Conservation (phyloP, 2,329 filamentous ascomycete species). For the Aspergillus ochraceus region DNA sequence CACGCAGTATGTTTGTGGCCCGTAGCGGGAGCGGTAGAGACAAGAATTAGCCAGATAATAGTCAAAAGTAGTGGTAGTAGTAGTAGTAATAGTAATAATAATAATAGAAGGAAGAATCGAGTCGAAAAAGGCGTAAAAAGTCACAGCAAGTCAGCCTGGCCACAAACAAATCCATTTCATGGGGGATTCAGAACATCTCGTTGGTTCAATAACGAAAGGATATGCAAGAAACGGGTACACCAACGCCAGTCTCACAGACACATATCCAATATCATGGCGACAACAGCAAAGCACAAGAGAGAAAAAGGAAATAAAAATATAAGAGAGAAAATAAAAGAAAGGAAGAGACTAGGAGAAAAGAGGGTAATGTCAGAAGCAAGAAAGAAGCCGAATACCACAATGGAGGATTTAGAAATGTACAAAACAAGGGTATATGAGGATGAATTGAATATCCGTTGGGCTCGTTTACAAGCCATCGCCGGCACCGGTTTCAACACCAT, state of each 20-base stretch:
- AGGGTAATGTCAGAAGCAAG: conserved; percentile 17
- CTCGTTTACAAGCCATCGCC: conserved; percentile 39
- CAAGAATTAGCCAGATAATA: conserved; percentile 19
- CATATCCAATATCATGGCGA: conserved; percentile 32
- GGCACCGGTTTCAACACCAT: conserved; percentile 46
- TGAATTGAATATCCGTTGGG: conserved; percentile 33
- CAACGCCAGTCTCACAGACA: conserved; percentile 37
- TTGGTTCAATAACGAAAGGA: conserved; percentile 17
- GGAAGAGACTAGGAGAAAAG: conserved; percentile 11
- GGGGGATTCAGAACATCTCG: conserved; percentile 12
- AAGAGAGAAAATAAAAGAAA: conserved; percentile 13
- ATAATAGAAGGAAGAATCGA: conserved; percentile 25
- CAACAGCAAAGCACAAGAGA: conserved; percentile 16
- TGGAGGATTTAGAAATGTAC: conserved; percentile 33
- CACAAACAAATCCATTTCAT: conserved; percentile 14
- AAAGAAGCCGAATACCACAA: conserved; percentile 25
- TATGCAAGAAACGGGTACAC: conserved; percentile 34
- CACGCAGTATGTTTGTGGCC: conserved; percentile 7
- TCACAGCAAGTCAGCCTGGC: conserved; percentile 17
- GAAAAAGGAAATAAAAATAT: conserved; percentile 12
- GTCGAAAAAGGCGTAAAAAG: conserved; percentile 24
- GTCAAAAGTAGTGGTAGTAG: conserved; percentile 24
- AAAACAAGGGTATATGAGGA: conserved; percentile 38
- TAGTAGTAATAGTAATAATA: conserved; percentile 35
- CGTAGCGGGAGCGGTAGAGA: conserved; percentile 8